A percentile compares a stretch with the other conserved stretches of the same genome.
Evolutionary conservation across 1,284 basidiomycete genomes (phyloP).

Genomic region (Leccinum angustisporum): DNA sequence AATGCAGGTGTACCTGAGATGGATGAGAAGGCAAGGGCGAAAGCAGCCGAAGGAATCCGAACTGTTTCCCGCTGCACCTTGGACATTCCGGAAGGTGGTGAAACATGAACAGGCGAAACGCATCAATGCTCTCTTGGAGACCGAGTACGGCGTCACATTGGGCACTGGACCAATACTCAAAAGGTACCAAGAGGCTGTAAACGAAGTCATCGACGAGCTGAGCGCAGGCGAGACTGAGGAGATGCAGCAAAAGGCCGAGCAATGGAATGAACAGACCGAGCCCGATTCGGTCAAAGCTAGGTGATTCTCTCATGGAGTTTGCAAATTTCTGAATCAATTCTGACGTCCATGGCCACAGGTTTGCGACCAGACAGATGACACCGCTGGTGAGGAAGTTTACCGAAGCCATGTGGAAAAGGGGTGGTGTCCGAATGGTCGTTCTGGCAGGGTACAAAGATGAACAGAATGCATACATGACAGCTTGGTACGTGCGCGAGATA

Average conservation of each 20-base stretch:
- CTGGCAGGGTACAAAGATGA: not conserved
- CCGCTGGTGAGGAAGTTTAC: not conserved
- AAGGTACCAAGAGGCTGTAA: not conserved
- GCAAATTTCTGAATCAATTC: not conserved
- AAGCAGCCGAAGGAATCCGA: not conserved
- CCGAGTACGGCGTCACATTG: not conserved
- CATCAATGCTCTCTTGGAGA: not conserved
- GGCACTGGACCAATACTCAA: not conserved
- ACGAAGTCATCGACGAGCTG: not conserved
- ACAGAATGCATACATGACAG: not conserved
- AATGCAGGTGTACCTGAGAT: not conserved
- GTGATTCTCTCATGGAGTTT: not conserved
- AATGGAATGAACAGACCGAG: not conserved
- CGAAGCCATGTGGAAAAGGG: not conserved
- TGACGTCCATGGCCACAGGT: not conserved
- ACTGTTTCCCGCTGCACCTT: not conserved
- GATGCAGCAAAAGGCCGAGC: not conserved
- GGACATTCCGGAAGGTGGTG: not conserved
- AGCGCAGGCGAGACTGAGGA: not conserved
- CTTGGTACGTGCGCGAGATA: not conserved
- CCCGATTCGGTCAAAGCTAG: not conserved
- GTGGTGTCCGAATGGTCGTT: not conserved
- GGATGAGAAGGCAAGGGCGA: not conserved
- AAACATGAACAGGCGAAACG: not conserved
- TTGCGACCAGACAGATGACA: not conserved